A percentile compares a stretch with the other conserved stretches of the same genome.
phyloP scores from a whole-genome alignment of 495 filamentous ascomycete genomes.

The Terfezia claveryi region DNA sequence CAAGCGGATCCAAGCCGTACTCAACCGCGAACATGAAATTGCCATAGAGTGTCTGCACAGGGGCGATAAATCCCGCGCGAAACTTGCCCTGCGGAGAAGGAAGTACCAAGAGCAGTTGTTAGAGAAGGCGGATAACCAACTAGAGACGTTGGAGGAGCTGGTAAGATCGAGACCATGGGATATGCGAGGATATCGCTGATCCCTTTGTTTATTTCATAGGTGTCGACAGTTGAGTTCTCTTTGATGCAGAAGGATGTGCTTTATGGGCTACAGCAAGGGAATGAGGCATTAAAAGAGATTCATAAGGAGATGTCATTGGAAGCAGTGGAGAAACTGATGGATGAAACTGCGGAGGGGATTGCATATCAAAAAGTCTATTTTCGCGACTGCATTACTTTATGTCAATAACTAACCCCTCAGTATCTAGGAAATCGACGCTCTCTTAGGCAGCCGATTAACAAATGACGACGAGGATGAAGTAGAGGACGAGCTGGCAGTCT shows the following conservation, averaged over 20 bases:
- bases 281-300: constrained; percentile 68
- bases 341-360: constrained; percentile 66
- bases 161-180: background rate
- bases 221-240: constrained; percentile 71
- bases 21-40: constrained; percentile 57
- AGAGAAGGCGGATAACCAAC: constrained; percentile 70
- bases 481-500: constrained; percentile 64
- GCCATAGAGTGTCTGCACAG: constrained; percentile 57
- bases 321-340: constrained; percentile 80
- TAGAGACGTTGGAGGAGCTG: constrained; percentile 68
- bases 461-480: constrained; percentile 95
- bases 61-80: constrained; percentile 55
- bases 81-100: constrained; percentile 77
- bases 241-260: constrained; percentile 88
- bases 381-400: constrained; percentile 22
- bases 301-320: constrained; percentile 91
- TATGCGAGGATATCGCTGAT: background rate
- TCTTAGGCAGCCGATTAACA: constrained; percentile 42
- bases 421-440: constrained; percentile 15
- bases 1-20: constrained; percentile 62
- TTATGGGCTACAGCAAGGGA: constrained; percentile 82
- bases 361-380: constrained; percentile 50
- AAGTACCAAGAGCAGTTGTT: constrained; percentile 92
- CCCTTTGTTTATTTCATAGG: constrained; percentile 12
- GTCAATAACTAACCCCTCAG: constrained; percentile 22